phyloP scores from a whole-genome alignment of 1,284 basidiomycete genomes.

The Heliocybe sulcata region DNA sequence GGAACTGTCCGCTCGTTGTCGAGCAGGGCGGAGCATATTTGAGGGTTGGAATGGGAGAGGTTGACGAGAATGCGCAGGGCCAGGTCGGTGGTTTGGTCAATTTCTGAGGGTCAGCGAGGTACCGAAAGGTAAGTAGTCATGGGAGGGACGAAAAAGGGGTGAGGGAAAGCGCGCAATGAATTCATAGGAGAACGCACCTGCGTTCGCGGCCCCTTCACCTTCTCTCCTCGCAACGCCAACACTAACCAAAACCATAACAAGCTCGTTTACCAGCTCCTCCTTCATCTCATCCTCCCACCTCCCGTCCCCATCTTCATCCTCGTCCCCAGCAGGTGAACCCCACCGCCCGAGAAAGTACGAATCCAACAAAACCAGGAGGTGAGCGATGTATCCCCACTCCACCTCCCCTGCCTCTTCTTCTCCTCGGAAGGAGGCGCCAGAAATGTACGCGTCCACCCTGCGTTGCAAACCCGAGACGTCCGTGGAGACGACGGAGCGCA shows the following conservation, averaged over 20 bases:
- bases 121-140: too few relatives aligned
- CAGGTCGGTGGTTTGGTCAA: constrained; percentile 45
- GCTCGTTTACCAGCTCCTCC: not conserved
- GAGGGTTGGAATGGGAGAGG: constrained; percentile 50
- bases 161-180: constrained; percentile 3
- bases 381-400: constrained; percentile 41
- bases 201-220: too few relatives aligned
- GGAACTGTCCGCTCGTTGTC: constrained; percentile 34
- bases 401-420: constrained; percentile 25
- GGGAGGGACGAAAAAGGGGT: not conserved
- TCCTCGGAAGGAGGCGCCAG: constrained; percentile 25
- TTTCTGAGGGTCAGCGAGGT: too few relatives aligned
- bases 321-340: constrained; percentile 20
- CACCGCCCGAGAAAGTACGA: constrained; percentile 52
- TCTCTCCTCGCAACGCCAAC: not conserved
- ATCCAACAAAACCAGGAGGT: constrained; percentile 57
- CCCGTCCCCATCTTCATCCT: not conserved
- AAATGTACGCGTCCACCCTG: constrained; percentile 30
- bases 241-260: not conserved
- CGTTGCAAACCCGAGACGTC: constrained; percentile 31
- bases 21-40: constrained; percentile 45
- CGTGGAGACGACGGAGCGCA: constrained; percentile 24
- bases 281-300: too few relatives aligned
- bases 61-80: constrained; percentile 61
- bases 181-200: too few relatives aligned